Base-by-base conservation (phyloP, 2,329 filamentous ascomycete species). In the Trichoderma harzianum region DNA sequence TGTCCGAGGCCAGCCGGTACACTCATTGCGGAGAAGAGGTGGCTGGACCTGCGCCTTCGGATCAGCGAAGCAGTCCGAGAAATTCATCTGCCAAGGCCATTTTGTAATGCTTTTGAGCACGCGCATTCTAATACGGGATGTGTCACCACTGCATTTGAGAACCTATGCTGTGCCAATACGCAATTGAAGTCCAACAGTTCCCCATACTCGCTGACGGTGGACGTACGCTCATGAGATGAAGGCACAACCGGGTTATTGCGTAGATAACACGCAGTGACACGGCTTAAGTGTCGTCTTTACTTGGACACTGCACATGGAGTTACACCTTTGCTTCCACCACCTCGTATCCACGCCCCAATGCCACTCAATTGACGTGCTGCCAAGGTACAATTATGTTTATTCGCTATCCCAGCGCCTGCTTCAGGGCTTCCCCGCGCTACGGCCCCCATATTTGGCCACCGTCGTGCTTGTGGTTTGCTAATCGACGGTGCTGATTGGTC, bases 401-500 rank as follows among this genome's bases (percentile, higher is more conserved):
- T 26, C 61, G 12, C 61, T 63, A 24, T 43, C 61, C 26, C n/a
- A 57, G 51, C 51, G 7, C 73, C 21, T 47, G 26, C 32, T 71
- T 64, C 69, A 71, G 47, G 24, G 32, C 28, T 69, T 69, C 61
- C 61, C 69, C 61, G 69, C 69, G 61, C 47, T 57, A 70, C 73
- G 36, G 62, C 70, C 62, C 64, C 62, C 66, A 36, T 55, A 69
- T 61, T 69, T 65, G 47, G 61, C 24, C 51, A 43, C 73, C 39
- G 60, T 71, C 51, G 32, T 51, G 34, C 21, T 34, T 21, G 11
- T 47, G 60, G 72, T 72, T 77, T 79, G 74, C 67, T 78, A 78
- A 78, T 58, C 57, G 43, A 28, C 53, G 26, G 55, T 53, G 63
- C 68, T 77, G 77, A 78, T 78, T 74, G 77, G 77, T 10, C 28